A percentile compares a stretch with the other conserved stretches of the same genome.
These are phyloP conservation scores for Trichophyton verrucosum DNA, from an alignment of 2,329 filamentous ascomycete species.

Conservation along the genomic window DNA sequence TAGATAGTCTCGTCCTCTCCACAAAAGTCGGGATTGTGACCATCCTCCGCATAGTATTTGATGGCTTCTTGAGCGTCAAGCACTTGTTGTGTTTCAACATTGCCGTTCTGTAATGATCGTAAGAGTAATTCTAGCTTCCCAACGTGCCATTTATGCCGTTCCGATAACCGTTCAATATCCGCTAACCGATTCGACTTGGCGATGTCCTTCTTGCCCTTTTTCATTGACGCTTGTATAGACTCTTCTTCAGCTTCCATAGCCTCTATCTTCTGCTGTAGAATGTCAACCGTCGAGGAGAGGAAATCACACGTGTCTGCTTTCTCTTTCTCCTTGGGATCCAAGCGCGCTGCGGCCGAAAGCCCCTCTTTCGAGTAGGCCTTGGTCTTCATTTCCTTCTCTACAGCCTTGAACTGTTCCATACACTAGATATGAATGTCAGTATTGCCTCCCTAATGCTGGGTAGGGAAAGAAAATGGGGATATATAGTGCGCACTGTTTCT, in stretches of 20 bases:
- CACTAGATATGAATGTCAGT: conserved; percentile 23
- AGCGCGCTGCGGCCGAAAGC: conserved; percentile 74
- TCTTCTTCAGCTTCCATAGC: conserved; percentile 82
- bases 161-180: conserved; percentile 70
- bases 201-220: conserved; percentile 83
- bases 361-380: conserved; percentile 99
- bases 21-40: conserved; percentile 76
- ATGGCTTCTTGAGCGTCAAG: conserved; percentile 83
- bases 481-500: conserved; percentile 59
- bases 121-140: conserved; percentile 82
- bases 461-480: conserved; percentile 4
- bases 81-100: conserved; percentile 76
- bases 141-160: conserved; percentile 94
- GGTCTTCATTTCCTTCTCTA: conserved; percentile 99
- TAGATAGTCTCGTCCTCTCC: conserved; percentile 85
- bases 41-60: conserved; percentile 86
- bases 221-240: conserved; percentile 71
- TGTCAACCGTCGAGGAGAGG: conserved; percentile 73
- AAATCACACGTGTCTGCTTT: conserved; percentile 83
- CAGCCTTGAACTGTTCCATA: conserved; percentile 99
- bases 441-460: conserved; percentile 1
- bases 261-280: conserved; percentile 89
- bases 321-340: conserved; percentile 96
- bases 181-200: conserved; percentile 77
- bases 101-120: conserved; percentile 82